phyloP scores from a whole-genome alignment of 1,139 yeast genomes.

The Scheffersomyces insectosa region DNA sequence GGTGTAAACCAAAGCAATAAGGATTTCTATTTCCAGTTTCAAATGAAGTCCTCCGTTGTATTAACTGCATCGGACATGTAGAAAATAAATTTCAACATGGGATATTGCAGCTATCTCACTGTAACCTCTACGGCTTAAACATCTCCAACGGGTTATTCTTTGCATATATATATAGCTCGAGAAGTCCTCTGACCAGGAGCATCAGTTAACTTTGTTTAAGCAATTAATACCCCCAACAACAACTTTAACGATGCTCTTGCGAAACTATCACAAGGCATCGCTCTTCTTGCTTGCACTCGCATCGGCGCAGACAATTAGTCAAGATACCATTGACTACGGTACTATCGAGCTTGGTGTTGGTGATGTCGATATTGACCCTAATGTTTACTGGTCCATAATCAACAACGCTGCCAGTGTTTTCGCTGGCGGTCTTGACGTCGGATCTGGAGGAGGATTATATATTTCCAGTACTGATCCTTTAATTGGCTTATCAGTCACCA shows the following conservation, averaged over 20 bases:
- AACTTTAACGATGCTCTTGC: not conserved
- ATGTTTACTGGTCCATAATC: constrained; percentile 14
- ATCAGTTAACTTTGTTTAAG: not conserved
- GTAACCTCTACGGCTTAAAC: no score
- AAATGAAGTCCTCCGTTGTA: no score
- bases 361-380: constrained; percentile 10
- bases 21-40: no score
- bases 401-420: constrained; percentile 11
- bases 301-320: not conserved
- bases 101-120: no score
- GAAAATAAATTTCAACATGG: no score
- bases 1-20: no score
- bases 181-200: not conserved
- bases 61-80: no score
- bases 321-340: constrained; percentile 9
- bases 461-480: constrained; percentile 7
- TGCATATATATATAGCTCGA: not conserved
- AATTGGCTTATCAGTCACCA: constrained; percentile 9
- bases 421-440: constrained; percentile 12
- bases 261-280: not conserved
- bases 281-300: not conserved
- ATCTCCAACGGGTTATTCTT: no score
- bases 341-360: constrained; percentile 7
- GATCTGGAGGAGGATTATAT: constrained; percentile 19
- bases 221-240: not conserved